Percentiles rank a stretch among this genome's conserved stretches.
Conservation (phyloP, 805 yeast species). For the Lipomyces kockii region DNA sequence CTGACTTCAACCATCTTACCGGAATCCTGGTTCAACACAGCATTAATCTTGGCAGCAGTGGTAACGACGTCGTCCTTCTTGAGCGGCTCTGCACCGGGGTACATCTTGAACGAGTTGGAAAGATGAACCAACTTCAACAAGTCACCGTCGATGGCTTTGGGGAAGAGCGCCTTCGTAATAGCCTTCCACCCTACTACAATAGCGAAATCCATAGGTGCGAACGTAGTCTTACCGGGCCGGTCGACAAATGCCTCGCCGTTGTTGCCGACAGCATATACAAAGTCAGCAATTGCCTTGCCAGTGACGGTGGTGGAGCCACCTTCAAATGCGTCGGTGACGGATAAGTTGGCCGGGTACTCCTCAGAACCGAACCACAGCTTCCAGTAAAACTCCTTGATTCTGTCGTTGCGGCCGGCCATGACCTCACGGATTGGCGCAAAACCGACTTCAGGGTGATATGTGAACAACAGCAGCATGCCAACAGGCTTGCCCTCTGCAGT, state of each 20-base stretch:
- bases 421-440: slow-evolving; percentile 92
- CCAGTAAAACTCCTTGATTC: slow-evolving; percentile 98
- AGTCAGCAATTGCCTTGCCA: slow-evolving; percentile 80
- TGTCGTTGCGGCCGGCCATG: slow-evolving; percentile 85
- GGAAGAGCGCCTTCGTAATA: slow-evolving; percentile 97
- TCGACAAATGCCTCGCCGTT: slow-evolving; percentile 93
- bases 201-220: slow-evolving; percentile 99
- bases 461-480: slow-evolving; percentile 76
- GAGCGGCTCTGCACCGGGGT: slow-evolving; percentile 88
- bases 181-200: slow-evolving; percentile 99
- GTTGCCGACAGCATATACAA: slow-evolving; percentile 97
- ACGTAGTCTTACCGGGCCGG: slow-evolving; percentile 78
- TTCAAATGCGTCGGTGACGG: slow-evolving; percentile 69
- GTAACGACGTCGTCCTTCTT: slow-evolving; percentile 84
- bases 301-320: slow-evolving; percentile 73
- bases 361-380: slow-evolving; percentile 84
- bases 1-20: slow-evolving; percentile 96
- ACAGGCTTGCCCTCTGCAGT: slow-evolving; percentile 76
- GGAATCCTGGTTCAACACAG: slow-evolving; percentile 86
- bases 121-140: slow-evolving; percentile 90
- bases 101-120: slow-evolving; percentile 91
- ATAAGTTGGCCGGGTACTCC: slow-evolving; percentile 57
- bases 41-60: slow-evolving; percentile 80
- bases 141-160: slow-evolving; percentile 94
- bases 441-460: slow-evolving; percentile 83